Conservation (phyloP, 345 rosid genomes). For the Syzygium oleosum region DNA sequence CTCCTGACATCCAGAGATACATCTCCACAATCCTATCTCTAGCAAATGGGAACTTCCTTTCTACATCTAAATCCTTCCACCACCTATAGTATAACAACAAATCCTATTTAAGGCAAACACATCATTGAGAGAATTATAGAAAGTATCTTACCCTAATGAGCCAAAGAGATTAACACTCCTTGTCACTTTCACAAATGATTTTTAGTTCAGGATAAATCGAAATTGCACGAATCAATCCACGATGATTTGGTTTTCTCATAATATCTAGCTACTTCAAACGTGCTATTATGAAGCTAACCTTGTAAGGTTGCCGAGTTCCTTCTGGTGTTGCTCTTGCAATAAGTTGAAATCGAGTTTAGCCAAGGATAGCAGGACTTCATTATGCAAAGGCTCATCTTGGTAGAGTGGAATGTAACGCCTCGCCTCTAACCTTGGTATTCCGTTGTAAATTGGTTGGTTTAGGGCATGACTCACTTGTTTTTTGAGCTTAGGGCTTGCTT, state of each 20-base stretch:
- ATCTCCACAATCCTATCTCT: background rate
- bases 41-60: background rate
- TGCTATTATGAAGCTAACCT: background rate
- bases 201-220: no score
- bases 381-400: background rate
- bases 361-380: background rate
- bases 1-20: background rate
- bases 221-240: background rate
- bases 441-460: background rate
- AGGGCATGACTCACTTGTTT: background rate
- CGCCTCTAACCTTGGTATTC: background rate
- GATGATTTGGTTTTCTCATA: background rate
- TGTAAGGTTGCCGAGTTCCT: background rate
- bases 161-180: background rate
- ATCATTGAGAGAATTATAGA: no score
- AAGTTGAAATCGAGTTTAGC: background rate
- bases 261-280: background rate
- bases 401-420: background rate
- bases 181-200: no score
- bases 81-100: background rate
- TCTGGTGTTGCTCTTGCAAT: background rate
- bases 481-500: background rate
- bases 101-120: background rate
- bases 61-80: background rate
- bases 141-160: background rate